Base-by-base conservation (phyloP, 1,284 basidiomycete genomes). In the Malassezia brasiliensis region DNA sequence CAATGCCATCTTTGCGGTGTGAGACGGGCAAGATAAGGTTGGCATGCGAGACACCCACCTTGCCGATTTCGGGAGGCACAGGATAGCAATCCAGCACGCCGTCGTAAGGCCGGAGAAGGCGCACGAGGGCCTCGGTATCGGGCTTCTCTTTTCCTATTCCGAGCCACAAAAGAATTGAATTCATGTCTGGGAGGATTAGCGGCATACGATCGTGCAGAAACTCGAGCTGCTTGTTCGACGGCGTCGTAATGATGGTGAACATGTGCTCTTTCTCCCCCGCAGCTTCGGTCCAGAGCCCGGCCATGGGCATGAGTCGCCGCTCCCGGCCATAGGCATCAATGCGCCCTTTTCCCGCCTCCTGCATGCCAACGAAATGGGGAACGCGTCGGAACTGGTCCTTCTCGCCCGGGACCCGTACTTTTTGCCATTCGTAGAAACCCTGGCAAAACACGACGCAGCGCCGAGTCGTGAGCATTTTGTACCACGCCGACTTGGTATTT, bases 31-130 rank as follows among this genome's bases (percentile, higher is more conserved):
- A 79, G 46, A 96, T 84, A 72, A 88, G 93, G 1, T 83, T 82
- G 1, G 84, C 77, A 6, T 87, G 87, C 66, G 93, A 86, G 3
- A 79, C 83, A 6, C 89, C 88, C 3, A 94, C 85, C 76, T 87
- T 93, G 0, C 90, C 90, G 0, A 96, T 85, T 77, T 94, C 90
- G 58, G 82, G 83, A 0, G 88, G 87, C 0, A 96, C 91, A 52
- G 83, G 82, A 71, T 93, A 96, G 86, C 85, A 88, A 56, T 85
- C 82, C 2, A 94, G 77, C 4, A 69, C 47, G 19, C 52, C 51
- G 15, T 79, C 74, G 65, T 83, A 85, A 0, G 89, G 85, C 46
- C 80, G 78, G 22, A 93, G 79, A 17, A 96, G 74, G 39, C 80
- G 79, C 37, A 76, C 80, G 28, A 86, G 80, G 53, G 63, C 32